These are phyloP conservation scores for Brachypodium distachyon DNA, from an alignment of 202 grass and related monocot genomes.

Conservation along the genomic window DNA sequence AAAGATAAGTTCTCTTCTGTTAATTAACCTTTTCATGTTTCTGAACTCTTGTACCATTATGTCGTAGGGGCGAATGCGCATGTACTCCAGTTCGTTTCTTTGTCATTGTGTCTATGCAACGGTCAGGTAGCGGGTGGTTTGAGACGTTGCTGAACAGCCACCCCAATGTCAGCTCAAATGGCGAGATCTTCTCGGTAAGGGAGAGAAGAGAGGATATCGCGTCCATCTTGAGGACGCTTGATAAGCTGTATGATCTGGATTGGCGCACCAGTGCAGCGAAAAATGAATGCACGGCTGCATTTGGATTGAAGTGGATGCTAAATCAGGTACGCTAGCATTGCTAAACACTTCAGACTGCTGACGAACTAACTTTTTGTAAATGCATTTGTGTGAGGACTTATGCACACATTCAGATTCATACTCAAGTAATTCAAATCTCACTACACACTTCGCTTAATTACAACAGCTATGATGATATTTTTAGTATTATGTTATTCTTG, in stretches of 20 bases:
- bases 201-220: constrained; percentile 54
- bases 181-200: constrained; percentile 68
- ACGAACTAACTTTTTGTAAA: not conserved
- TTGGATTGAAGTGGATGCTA: constrained; percentile 98
- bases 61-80: constrained; percentile 51
- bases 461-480: too few species aligned
- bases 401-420: not conserved
- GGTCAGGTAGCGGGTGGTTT: constrained; percentile 97
- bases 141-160: constrained; percentile 97
- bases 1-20: not conserved
- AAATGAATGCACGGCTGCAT: constrained; percentile 84
- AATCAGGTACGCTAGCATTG: constrained; percentile 60
- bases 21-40: constrained; percentile 1
- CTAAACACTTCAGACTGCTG: not conserved
- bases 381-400: not conserved
- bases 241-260: constrained; percentile 72
- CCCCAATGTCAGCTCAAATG: constrained; percentile 91
- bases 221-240: constrained; percentile 50
- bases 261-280: constrained; percentile 85
- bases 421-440: not conserved
- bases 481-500: not conserved
- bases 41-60: not conserved
- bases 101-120: constrained; percentile 85
- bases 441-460: too few species aligned
- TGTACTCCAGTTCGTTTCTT: constrained; percentile 82